phyloP scores from a whole-genome alignment of 805 yeast species.

The Saturnispora gosingensis region DNA sequence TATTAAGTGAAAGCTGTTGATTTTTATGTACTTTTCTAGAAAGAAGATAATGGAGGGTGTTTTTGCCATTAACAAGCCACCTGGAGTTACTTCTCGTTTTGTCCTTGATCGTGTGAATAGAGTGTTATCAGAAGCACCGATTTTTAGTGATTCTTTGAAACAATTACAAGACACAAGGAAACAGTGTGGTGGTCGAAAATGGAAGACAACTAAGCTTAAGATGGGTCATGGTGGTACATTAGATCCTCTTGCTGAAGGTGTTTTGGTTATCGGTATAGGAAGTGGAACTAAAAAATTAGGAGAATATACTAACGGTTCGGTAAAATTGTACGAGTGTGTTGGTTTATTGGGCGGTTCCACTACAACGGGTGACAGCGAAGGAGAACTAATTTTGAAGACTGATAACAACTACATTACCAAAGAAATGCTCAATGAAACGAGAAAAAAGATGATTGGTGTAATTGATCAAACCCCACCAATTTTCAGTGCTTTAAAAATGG shows the following conservation, averaged over 20 bases:
- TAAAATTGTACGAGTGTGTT: conserved; percentile 71
- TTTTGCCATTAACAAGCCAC: conserved; percentile 85
- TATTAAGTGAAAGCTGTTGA: background rate
- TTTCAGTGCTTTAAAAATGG: conserved; percentile 86
- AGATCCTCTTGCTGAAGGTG: conserved; percentile 95
- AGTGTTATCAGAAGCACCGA: conserved; percentile 48
- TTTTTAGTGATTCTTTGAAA: conserved; percentile 46
- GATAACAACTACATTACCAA: conserved; percentile 47
- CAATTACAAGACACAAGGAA: conserved; percentile 40
- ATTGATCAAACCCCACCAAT: conserved; percentile 90
- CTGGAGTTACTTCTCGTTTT: conserved; percentile 73
- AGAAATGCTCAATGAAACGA: conserved; percentile 40
- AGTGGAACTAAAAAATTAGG: conserved; percentile 77
- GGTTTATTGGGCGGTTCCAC: conserved; percentile 87
- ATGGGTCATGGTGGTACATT: conserved; percentile 98
- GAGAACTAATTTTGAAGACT: conserved; percentile 58
- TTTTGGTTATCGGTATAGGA: conserved; percentile 86
- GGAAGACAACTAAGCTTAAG: conserved; percentile 35
- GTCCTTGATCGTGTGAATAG: conserved; percentile 59
- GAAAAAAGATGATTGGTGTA: conserved; percentile 66
- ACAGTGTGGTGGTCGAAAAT: conserved; percentile 43
- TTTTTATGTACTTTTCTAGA: background rate
- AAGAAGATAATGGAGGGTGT: conserved; percentile 66
- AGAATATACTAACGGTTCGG: conserved; percentile 61
- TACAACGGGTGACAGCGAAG: conserved; percentile 90